Conservation (phyloP, 2,329 filamentous ascomycete species). For the Penicillium sp. region DNA sequence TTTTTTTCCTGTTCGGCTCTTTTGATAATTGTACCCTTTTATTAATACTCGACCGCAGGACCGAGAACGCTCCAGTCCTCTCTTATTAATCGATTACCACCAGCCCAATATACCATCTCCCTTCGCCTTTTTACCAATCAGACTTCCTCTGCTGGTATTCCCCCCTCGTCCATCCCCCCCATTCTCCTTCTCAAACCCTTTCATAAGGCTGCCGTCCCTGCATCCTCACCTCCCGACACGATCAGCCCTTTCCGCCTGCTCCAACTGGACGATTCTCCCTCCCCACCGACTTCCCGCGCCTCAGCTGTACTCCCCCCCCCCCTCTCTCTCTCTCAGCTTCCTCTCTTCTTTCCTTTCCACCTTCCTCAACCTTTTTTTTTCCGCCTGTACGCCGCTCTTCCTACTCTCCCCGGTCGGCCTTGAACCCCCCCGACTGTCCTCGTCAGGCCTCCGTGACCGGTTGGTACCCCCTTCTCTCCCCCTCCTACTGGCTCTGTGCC, state of each 20-base stretch:
- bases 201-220: not conserved
- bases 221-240: constrained; percentile 1
- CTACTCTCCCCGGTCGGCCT: not conserved
- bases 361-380: not conserved
- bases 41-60: too few relatives aligned
- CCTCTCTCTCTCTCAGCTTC: not conserved
- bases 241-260: constrained; percentile 1
- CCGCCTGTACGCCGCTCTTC: not conserved
- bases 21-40: not conserved
- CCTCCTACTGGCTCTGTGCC: not conserved
- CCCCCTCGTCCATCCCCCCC: constrained; percentile 1
- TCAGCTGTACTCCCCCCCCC: not conserved
- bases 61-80: too few relatives aligned
- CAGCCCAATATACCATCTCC: not conserved
- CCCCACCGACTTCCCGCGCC: constrained; percentile 2
- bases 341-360: not conserved
- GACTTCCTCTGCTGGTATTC: too few relatives aligned
- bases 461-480: not conserved
- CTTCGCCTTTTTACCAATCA: constrained; percentile 1
- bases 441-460: constrained; percentile 1
- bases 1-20: not conserved
- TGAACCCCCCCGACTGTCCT: not conserved
- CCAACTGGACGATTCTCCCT: constrained; percentile 1
- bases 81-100: not conserved
- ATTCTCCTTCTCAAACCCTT: constrained; percentile 3